These are phyloP conservation scores for Vitis hybrid DNA, from an alignment of 177 flowering plant genomes.

Conservation along the genomic window DNA sequence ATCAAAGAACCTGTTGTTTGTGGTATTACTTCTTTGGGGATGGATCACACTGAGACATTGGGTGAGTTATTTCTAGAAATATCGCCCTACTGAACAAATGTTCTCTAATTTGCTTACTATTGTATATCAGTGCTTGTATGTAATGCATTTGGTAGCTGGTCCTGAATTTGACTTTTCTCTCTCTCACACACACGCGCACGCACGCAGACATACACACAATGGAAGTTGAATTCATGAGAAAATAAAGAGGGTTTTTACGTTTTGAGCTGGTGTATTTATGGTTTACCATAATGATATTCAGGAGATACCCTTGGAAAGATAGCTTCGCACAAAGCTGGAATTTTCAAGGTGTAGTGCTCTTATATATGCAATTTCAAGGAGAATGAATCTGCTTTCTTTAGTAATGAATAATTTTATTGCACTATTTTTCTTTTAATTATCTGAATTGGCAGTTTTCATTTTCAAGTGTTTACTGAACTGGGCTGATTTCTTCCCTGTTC, in stretches of 20 bases:
- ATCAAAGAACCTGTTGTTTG: constrained; percentile 79
- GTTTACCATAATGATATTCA: constrained; percentile 27
- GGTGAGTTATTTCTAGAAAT: constrained; percentile 37
- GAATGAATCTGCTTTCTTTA: constrained; percentile 4
- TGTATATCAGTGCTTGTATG: no score
- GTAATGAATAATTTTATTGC: constrained; percentile 14
- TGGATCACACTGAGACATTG: constrained; percentile 80
- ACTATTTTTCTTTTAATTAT: constrained; percentile 19
- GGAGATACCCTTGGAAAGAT: constrained; percentile 76
- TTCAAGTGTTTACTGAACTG: constrained; percentile 46
- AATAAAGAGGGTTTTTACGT: no score
- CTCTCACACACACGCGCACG: no score
- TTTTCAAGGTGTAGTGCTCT: constrained; percentile 65
- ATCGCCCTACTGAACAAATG: not conserved
- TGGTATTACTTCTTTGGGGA: constrained; percentile 81
- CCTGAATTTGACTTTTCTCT: not conserved
- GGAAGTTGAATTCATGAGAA: no score
- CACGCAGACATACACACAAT: no score
- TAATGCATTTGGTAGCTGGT: no score
- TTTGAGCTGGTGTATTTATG: not conserved
- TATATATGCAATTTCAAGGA: not conserved
- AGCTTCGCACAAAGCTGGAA: constrained; percentile 92
- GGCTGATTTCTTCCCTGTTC: constrained; percentile 48
- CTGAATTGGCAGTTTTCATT: constrained; percentile 33
- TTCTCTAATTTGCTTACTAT: not conserved